Evolutionary conservation across 768 basidiomycete species (phyloP), one percentile per base, ranked within the genome.

Genomic region (Tephrocybe sp.): DNA sequence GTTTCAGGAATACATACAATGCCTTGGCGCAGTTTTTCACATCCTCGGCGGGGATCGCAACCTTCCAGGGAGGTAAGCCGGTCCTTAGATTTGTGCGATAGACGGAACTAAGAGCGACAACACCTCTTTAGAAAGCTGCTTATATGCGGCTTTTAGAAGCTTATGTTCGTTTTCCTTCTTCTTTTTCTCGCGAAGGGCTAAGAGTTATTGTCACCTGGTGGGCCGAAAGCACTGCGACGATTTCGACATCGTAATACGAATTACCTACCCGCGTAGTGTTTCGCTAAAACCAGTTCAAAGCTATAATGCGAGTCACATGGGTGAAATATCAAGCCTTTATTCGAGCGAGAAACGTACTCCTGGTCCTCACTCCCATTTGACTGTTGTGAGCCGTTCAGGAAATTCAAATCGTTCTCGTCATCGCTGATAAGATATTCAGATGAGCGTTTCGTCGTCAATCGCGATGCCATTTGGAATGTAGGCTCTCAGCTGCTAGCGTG

Each of bases 321-420:
- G 12, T 44, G 23, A 36, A 25, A 18, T 16, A 16, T 24, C 13
- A 9, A 22, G 12, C 30, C 12, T 8, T 30, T 5, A 22, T 31
- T 30, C 19, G 19, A 44, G 34, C 6, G 23, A 9, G 19, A 1
- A 18, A 41, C 52, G 41, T 19, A 60, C 59, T 33, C 55, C 15
- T 58, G 52, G 29, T 58, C 59, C n/a, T 60, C 59, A 25, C 59
- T 58, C 22, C 54, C 57, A 33, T 42, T 58, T 12, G 59, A 58
- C 25, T 54, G 45, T 13, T 57, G 57, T 11, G 59, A 60, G 13
- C 45, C 52, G 21, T 29, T 11, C 6, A 56, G 50, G 15, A 58
- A 58, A 7, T 47, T 42, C 4, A 52, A 22, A 11, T 50, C 54
- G 15, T 52, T 42, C 11, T 49, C 54, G 15, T 48, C 49, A 13